Percentiles rank a stretch among this genome's conserved stretches.
These are phyloP conservation scores for Sugiyamaella castrensis DNA, from an alignment of 1,139 yeast species.

Conservation along the genomic window DNA sequence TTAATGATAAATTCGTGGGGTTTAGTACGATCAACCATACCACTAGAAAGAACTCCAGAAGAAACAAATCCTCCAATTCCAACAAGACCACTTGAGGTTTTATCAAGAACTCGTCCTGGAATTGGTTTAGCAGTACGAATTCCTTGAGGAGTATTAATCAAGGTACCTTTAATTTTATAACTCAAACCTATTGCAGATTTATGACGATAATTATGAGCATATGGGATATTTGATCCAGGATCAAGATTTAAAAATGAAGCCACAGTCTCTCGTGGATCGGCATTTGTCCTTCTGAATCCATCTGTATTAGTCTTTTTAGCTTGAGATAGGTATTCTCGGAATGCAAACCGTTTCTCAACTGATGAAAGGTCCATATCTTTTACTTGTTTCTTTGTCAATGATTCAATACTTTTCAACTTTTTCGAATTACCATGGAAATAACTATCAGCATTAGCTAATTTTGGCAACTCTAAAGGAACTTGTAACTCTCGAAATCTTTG, in stretches of 20 bases:
- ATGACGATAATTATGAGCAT: slow-evolving; percentile 19
- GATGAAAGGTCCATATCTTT: slow-evolving; percentile 21
- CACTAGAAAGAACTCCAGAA: slow-evolving; percentile 11
- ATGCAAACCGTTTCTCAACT: slow-evolving; percentile 17
- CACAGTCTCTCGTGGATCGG: slow-evolving; percentile 14
- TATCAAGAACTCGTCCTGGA: slow-evolving; percentile 62
- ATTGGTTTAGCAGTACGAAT: slow-evolving; percentile 55
- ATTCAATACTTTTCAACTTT: slow-evolving; percentile 21
- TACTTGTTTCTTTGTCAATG: slow-evolving; percentile 21
- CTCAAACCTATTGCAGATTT: slow-evolving; percentile 31
- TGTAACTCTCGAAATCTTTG: slow-evolving; percentile 51
- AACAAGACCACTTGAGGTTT: slow-evolving; percentile 25
- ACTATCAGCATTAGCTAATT: slow-evolving; percentile 19
- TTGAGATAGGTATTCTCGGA: slow-evolving; percentile 13
- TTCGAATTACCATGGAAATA: slow-evolving; percentile 21
- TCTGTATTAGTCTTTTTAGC: slow-evolving; percentile 12
- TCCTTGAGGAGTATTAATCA: slow-evolving; percentile 75
- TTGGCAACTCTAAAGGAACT: slow-evolving; percentile 26
- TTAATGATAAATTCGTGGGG: slow-evolving; percentile 14
- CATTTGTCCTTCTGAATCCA: slow-evolving; percentile 12
- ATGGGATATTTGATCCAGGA: slow-evolving; percentile 18
- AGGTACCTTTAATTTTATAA: slow-evolving; percentile 67
- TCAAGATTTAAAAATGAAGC: slow-evolving; percentile 19
- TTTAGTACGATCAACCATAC: slow-evolving; percentile 14
- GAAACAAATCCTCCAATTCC: slow-evolving; percentile 24